These are phyloP conservation scores for Salix exigua DNA, from an alignment of 345 rosid species.

Conservation along the genomic window DNA sequence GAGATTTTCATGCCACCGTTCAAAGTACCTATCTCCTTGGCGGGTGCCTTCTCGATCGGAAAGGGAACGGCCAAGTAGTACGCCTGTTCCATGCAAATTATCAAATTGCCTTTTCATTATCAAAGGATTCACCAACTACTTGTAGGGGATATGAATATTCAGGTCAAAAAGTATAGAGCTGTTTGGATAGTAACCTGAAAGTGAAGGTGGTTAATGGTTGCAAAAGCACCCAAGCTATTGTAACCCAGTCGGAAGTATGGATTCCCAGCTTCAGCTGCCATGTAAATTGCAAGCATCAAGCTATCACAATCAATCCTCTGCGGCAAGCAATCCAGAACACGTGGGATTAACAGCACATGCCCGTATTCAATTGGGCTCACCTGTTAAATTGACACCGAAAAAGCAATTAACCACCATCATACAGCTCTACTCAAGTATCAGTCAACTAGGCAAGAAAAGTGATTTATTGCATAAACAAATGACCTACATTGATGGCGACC, in stretches of 20 bases:
- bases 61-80: conserved; percentile 73
- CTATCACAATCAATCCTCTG: conserved; percentile 88
- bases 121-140: not conserved
- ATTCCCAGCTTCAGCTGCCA: conserved; percentile 80
- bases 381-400: conserved; percentile 32
- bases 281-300: conserved; percentile 76
- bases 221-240: conserved; percentile 98
- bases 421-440: not conserved
- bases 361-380: conserved; percentile 98
- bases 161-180: not conserved
- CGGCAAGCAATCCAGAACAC: conserved; percentile 77
- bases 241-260: conserved; percentile 86
- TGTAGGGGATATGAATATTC: not conserved
- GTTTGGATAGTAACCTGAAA: conserved; percentile 59
- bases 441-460: not conserved
- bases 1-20: conserved; percentile 55
- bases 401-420: not conserved
- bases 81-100: conserved; percentile 47
- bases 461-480: not conserved
- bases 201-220: conserved; percentile 97
- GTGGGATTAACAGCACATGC: conserved; percentile 88
- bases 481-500: conserved; percentile 81
- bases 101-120: not conserved
- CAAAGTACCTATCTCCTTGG: conserved; percentile 45
- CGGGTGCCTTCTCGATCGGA: conserved; percentile 82